Evolutionary conservation across 2,329 filamentous ascomycete species (phyloP), one percentile per base, ranked within the genome.

Genomic region (Diaporthe sp.): DNA sequence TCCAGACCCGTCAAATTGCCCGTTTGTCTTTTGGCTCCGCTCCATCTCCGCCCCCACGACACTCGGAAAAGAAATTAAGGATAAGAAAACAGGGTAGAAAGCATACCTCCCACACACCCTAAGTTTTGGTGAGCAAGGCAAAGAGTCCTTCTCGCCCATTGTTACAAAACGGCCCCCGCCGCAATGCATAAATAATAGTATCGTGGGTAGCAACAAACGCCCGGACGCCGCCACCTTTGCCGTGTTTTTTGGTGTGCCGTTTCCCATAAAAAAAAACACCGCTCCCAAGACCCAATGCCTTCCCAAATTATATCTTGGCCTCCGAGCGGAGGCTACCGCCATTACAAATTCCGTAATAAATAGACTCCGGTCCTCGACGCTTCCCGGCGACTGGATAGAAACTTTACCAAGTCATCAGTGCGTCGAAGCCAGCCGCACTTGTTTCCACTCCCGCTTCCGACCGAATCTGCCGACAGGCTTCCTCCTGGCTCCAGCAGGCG

Each of bases 341-440:
- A 70, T 70, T 73, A 70, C 10, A 70, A 73, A 59, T 12, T 51
- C 47, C 47, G 32, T 10, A 30, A 22, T 58, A 15, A 42, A 73
- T 61, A 55, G 7, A 63, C 37, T 63, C 55, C 65, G 50, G 65
- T 35, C 65, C n/a, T 37, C 30, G 32, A 35, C 44, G 39, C 27
- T 32, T 51, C 63, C 25, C 32, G 71, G 53, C 22, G 51, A 17
- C 65, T 73, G 71, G 42, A 61, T n/a, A 68, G 63, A 70, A 70
- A 17, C 2, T 22, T 22, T 39, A 70, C 44, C 17, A 17, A 59
- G 63, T 58, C 53, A 39, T 55, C 17, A n/a, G 17, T 44, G 35
- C 30, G 39, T 39, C 25, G 17, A 27, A n/a, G 32, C 56, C 55
- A 32, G n/a, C 30, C 56, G 39, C 27, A 51, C 44, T 17, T 19